phyloP scores from a whole-genome alignment of 768 basidiomycete genomes.

The Panellus pusillus region DNA sequence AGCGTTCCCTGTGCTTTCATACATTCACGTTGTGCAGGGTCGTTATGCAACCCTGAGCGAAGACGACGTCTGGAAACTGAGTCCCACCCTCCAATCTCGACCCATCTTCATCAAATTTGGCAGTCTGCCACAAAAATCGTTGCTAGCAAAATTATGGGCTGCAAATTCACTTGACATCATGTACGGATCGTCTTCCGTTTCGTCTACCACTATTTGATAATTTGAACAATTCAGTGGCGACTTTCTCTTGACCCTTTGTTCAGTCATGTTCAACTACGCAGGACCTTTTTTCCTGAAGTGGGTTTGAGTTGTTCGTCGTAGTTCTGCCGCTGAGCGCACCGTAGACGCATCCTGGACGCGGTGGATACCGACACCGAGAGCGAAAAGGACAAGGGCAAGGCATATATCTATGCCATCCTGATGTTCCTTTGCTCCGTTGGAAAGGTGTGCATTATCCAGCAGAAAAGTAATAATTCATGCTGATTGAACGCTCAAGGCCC shows the following conservation, averaged over 20 bases:
- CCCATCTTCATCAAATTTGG: constrained; percentile 60
- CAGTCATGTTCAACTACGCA: constrained; percentile 75
- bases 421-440: constrained; percentile 62
- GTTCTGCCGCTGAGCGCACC: no score
- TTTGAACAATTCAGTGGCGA: constrained; percentile 47
- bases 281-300: constrained; percentile 85
- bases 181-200: neutral
- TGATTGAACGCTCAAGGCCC: constrained; percentile 34
- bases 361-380: constrained; percentile 44
- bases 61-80: constrained; percentile 69
- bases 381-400: constrained; percentile 51
- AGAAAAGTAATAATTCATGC: no score
- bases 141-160: constrained; percentile 7
- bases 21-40: constrained; percentile 32
- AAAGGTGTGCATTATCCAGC: constrained; percentile 37
- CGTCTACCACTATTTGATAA: neutral
- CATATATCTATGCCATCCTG: constrained; percentile 80
- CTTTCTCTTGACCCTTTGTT: constrained; percentile 62
- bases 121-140: constrained; percentile 4
- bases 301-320: constrained; percentile 3
- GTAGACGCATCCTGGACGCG: constrained; percentile 16
- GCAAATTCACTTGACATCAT: constrained; percentile 15
- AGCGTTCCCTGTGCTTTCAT: neutral
- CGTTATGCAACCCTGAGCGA: constrained; percentile 61
- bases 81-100: constrained; percentile 65